Evolutionary conservation across 768 basidiomycete species (phyloP).

Genomic region (Hypholoma sublateritium): DNA sequence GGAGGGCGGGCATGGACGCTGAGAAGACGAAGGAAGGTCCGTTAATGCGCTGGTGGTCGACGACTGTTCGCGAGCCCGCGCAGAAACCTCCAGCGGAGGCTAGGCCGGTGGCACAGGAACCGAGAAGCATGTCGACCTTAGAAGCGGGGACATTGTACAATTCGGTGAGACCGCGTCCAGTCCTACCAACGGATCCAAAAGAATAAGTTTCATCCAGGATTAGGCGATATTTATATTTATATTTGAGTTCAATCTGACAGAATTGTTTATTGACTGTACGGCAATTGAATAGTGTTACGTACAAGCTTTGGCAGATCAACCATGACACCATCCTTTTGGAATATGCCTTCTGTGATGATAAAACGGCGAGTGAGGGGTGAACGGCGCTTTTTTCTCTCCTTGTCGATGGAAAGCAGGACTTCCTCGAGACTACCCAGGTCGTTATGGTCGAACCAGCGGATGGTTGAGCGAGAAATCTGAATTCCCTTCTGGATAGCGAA

Average conservation of each 20-base stretch:
- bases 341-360: conserved; percentile 96
- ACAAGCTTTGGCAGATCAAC: conserved; percentile 91
- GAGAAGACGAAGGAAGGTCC: conserved; percentile 95
- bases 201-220: conserved; percentile 94
- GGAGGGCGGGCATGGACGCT: conserved; percentile 87
- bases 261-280: not conserved
- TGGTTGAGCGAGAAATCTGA: conserved; percentile 86
- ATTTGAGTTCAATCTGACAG: conserved; percentile 85
- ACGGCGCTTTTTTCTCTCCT: conserved; percentile 84
- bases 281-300: conserved; percentile 29
- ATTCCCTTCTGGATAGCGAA: conserved; percentile 96
- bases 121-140: conserved; percentile 94
- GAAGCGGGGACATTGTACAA: conserved; percentile 88
- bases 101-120: conserved; percentile 83
- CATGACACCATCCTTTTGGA: conserved; percentile 93
- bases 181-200: conserved; percentile 89
- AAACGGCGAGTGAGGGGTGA: conserved; percentile 85
- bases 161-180: conserved; percentile 94
- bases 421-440: conserved; percentile 90
- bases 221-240: conserved; percentile 93
- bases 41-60: conserved; percentile 97
- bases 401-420: conserved; percentile 78
- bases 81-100: conserved; percentile 92
- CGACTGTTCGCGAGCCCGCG: conserved; percentile 78
- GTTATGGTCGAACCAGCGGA: conserved; percentile 97